phyloP scores from a whole-genome alignment of 805 yeast genomes.

The Candida chilensis region DNA sequence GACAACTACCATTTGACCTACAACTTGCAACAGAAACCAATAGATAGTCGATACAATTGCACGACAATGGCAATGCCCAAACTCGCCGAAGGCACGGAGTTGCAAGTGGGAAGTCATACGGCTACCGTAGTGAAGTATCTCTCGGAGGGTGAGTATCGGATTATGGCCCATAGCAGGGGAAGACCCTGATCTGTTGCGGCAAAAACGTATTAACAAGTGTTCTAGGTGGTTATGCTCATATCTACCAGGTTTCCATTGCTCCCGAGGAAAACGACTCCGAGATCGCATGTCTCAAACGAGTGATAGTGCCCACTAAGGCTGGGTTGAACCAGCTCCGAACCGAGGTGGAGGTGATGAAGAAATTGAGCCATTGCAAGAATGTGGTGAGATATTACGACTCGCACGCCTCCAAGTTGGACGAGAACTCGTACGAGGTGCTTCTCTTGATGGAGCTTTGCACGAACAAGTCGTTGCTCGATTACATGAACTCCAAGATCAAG shows the following conservation, averaged over 20 bases:
- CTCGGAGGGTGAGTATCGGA: constrained; percentile 8
- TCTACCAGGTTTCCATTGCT: constrained; percentile 52
- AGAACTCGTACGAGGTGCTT: constrained; percentile 69
- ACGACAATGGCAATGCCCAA: too few relatives aligned
- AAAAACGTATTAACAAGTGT: too few relatives aligned
- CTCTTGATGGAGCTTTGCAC: constrained; percentile 92
- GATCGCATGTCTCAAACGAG: constrained; percentile 64
- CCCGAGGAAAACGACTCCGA: constrained; percentile 36
- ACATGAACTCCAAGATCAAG: constrained; percentile 78
- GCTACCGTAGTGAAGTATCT: constrained; percentile 16
- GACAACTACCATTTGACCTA: too few relatives aligned
- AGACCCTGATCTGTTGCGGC: too few relatives aligned
- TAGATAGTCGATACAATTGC: too few relatives aligned
- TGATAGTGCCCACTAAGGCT: constrained; percentile 60
- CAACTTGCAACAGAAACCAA: too few relatives aligned
- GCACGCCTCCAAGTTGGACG: constrained; percentile 53
- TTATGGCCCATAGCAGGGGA: neutral
- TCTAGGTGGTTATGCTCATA: constrained; percentile 81
- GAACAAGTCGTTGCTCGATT: constrained; percentile 78
- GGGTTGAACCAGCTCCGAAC: constrained; percentile 58
- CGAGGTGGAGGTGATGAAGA: constrained; percentile 77
- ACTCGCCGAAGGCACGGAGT: constrained; percentile 25
- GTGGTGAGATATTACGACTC: constrained; percentile 70
- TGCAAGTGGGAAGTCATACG: constrained; percentile 30
- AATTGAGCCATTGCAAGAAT: constrained; percentile 42